Percentiles rank a stretch among this genome's conserved stretches.
phyloP scores from a whole-genome alignment of 768 basidiomycete species.

The Suillus occidentalis region DNA sequence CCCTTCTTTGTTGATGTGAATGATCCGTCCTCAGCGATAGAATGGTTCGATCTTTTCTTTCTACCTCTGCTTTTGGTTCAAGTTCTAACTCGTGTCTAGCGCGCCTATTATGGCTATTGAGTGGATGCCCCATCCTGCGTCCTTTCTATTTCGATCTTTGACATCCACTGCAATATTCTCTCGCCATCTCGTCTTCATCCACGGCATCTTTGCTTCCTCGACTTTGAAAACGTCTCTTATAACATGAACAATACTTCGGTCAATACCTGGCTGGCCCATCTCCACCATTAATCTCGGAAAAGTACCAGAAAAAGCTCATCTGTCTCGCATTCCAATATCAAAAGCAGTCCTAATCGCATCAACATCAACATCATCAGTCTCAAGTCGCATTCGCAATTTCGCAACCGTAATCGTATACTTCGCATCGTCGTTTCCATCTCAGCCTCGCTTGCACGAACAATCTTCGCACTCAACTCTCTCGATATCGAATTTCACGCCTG shows the following conservation, averaged over 20 bases:
- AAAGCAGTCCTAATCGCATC: conserved; percentile 18
- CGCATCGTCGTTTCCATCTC: conserved; percentile 26
- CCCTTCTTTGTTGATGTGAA: conserved; percentile 7
- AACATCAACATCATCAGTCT: conserved; percentile 23
- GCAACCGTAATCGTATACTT: conserved; percentile 20
- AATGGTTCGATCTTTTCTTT: conserved; percentile 41
- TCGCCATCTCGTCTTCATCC: conserved; percentile 14
- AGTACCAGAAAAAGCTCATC: conserved; percentile 10
- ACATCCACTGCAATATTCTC: conserved; percentile 24
- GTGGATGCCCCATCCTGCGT: conserved; percentile 20
- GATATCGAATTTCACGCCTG: conserved; percentile 7
- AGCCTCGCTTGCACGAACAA: conserved; percentile 27
- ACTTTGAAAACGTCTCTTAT: conserved; percentile 25
- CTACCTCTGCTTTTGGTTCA: conserved; percentile 4
- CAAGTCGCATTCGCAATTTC: conserved; percentile 21
- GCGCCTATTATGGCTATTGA: conserved; percentile 65
- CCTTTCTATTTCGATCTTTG: conserved; percentile 28
- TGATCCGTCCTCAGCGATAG: conserved; percentile 44
- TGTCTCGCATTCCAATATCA: conserved; percentile 1
- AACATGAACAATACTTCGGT: conserved; percentile 19
- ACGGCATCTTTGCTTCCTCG: conserved; percentile 12
- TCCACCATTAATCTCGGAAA: conserved; percentile 33
- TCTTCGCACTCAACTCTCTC: conserved; percentile 35
- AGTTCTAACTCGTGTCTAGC: conserved; percentile 37
- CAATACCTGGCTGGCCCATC: conserved; percentile 23